Base-by-base conservation (phyloP, 495 filamentous ascomycete species). In the Trichoderma gamsii region DNA sequence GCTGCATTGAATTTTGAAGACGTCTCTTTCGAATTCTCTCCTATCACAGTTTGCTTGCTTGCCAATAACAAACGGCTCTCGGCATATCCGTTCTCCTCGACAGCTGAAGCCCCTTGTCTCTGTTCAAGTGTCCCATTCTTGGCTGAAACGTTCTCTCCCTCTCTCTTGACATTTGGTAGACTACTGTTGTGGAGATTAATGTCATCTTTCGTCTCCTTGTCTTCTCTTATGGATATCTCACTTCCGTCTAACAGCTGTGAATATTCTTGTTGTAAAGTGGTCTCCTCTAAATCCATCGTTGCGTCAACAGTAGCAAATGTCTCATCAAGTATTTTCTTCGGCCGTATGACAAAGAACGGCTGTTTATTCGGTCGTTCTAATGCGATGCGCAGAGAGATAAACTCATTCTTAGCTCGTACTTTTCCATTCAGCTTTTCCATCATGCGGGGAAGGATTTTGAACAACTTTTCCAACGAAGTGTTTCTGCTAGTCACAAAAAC, bases 401-500 rank as follows among this genome's bases (percentile, higher is more conserved):
- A 6, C 13, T 18, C 46, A 51, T 51, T 51, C 46, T n/a, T 51
- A 18, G 46, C 46, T 51, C 16, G 4, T 18, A n/a, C n/a, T 2
- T 51, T 51, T 18, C 46, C 46, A 51, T 51, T 6, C 46, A 51
- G 18, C 16, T n/a, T 16, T 51, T n/a, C 5, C 18, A n/a, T 51
- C 46, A 51, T 51, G 5, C 4, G n/a, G 5, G 46, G 46, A 6
- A 51, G 18, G 5, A 1, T 51, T 51, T 2, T 51, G 46, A 13
- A 15, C 16, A 71, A 2, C 59, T 67, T 41, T 9, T 67, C 68
- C 25, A 69, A 43, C 2, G 18, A 13, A 1, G 70, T 71, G 25
- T 69, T 25, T 51, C 44, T 61, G 41, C 59, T 35, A 32, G 11
- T 44, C 32, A 61, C 64, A 66, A 72, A 66, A 52, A 70, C 66